Percentiles rank a stretch among this genome's conserved stretches.
phyloP scores from a whole-genome alignment of 2,329 filamentous ascomycete species.

The Fusarium tupiense region DNA sequence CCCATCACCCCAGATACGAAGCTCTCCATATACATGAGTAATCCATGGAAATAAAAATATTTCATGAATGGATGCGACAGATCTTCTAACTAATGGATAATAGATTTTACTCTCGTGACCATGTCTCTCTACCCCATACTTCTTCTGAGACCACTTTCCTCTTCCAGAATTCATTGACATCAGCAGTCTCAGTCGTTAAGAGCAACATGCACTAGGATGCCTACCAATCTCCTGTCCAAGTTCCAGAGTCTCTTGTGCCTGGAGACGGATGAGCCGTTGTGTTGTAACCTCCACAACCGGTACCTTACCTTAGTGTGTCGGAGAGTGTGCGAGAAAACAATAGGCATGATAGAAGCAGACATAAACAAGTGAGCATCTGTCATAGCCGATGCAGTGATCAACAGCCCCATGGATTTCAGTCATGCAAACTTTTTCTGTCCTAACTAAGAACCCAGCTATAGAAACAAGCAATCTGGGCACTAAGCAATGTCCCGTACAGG shows the following conservation, averaged over 20 bases:
- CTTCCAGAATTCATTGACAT: background rate
- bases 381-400: fast-evolving
- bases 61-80: background rate
- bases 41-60: background rate
- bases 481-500: background rate
- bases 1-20: background rate
- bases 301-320: slow-evolving; percentile 26
- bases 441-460: background rate
- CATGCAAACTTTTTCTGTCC: slow-evolving; percentile 11
- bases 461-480: slow-evolving; percentile 9
- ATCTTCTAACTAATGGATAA: slow-evolving; percentile 30
- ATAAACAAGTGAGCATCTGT: background rate
- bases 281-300: slow-evolving; percentile 12
- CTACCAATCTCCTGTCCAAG: background rate
- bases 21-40: background rate
- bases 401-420: background rate
- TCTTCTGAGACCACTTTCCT: slow-evolving; percentile 23
- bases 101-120: slow-evolving; percentile 11
- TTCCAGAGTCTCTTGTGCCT: slow-evolving; percentile 14
- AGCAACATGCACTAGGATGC: slow-evolving; percentile 3
- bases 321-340: background rate
- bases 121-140: slow-evolving; percentile 1
- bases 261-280: slow-evolving; percentile 3
- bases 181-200: slow-evolving; percentile 17
- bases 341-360: slow-evolving; percentile 1